phyloP scores from a whole-genome alignment of 2,329 filamentous ascomycete species.

The Penicillium sp. region DNA sequence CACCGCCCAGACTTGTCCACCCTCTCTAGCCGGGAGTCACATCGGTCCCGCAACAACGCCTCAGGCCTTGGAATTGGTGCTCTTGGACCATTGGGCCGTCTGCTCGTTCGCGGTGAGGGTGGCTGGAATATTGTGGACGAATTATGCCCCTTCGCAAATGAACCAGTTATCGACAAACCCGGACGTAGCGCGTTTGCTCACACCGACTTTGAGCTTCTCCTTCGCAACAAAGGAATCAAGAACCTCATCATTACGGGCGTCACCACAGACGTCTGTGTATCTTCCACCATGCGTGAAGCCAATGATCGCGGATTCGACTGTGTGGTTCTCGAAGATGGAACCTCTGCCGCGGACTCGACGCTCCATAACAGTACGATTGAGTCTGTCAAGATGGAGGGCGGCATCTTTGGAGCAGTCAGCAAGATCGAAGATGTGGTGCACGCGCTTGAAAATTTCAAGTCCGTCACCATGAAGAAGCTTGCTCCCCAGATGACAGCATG shows the following conservation, averaged over 20 bases:
- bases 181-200: conserved; percentile 55
- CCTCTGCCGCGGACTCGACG: conserved; percentile 42
- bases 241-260: conserved; percentile 57
- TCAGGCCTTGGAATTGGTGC: conserved; percentile 54
- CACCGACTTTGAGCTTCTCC: conserved; percentile 55
- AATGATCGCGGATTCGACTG: conserved; percentile 58
- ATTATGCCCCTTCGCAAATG: conserved; percentile 48
- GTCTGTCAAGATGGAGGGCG: conserved; percentile 49
- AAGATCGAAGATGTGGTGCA: conserved; percentile 42
- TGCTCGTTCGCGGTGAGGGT: conserved; percentile 58
- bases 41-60: conserved; percentile 54
- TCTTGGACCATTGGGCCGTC: conserved; percentile 56
- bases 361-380: conserved; percentile 45
- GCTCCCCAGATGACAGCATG: conserved; percentile 39
- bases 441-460: conserved; percentile 45
- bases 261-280: conserved; percentile 58
- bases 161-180: conserved; percentile 57
- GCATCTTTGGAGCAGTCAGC: conserved; percentile 45
- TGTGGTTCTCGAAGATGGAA: conserved; percentile 52
- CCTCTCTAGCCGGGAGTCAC: conserved; percentile 55
- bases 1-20: conserved; percentile 57
- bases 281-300: conserved; percentile 56
- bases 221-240: conserved; percentile 52
- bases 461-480: conserved; percentile 43
- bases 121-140: conserved; percentile 61